These are phyloP conservation scores for Penicillium parvum DNA, from an alignment of 495 filamentous ascomycete species.

Conservation along the genomic window DNA sequence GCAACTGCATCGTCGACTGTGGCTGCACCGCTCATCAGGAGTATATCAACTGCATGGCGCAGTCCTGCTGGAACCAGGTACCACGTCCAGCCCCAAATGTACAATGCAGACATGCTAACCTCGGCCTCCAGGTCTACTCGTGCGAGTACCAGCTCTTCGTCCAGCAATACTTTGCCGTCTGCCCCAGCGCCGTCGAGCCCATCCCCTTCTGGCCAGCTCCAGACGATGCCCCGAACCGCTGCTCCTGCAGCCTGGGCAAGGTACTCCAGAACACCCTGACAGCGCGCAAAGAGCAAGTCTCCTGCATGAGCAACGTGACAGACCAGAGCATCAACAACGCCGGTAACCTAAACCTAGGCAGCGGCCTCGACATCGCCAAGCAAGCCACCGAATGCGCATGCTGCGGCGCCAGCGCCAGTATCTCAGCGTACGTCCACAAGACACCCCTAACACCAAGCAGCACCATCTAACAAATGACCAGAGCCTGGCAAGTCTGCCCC, in stretches of 20 bases:
- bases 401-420: slow-evolving; percentile 27
- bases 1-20: slow-evolving; percentile 24
- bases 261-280: slow-evolving; percentile 20
- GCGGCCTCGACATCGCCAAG: slow-evolving; percentile 15
- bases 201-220: slow-evolving; percentile 35
- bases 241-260: slow-evolving; percentile 30
- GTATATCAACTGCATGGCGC: slow-evolving; percentile 32
- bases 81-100: not conserved
- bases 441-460: not conserved
- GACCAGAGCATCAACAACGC: slow-evolving; percentile 9
- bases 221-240: slow-evolving; percentile 27
- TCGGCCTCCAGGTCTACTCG: slow-evolving; percentile 23
- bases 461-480: not conserved
- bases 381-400: slow-evolving; percentile 23
- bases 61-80: slow-evolving; percentile 32
- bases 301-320: slow-evolving; percentile 21
- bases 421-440: slow-evolving; percentile 19
- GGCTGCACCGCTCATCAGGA: slow-evolving; percentile 26
- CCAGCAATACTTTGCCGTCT: slow-evolving; percentile 29
- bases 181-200: slow-evolving; percentile 22
- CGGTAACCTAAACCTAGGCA: slow-evolving; percentile 12
- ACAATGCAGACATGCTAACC: not conserved
- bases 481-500: slow-evolving; percentile 26
- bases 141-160: slow-evolving; percentile 35
- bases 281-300: slow-evolving; percentile 20